Evolutionary conservation across 371 early-diverging fungal species (phyloP), one percentile per base, ranked within the genome.

Genomic region (Syncephalastrum sp.): DNA sequence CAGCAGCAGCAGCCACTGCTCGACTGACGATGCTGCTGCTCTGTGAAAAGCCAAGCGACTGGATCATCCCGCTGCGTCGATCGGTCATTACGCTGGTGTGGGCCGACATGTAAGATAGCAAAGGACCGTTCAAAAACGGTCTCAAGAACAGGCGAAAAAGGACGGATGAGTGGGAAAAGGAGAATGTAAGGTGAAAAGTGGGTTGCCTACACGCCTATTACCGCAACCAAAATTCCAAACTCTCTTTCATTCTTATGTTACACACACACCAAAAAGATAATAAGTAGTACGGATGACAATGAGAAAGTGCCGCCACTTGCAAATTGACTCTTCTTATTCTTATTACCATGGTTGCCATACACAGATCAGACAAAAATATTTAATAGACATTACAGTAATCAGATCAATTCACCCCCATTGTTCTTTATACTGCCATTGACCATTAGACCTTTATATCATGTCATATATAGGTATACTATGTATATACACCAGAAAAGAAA

Each of bases 1-100:
- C 75, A 59, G 75, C 72, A 17, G 75, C 79, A 12, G 79, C 79
- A 41, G 77, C 72, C n/a, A 72, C 74, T 2, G 74, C 74, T 47
- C 74, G 54, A 49, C 72, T 68, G 15, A 73, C 74, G 50, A 77
- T 68, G 33, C 68, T 62, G 42, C 61, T 68, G 17, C 64, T 64
- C 23, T 70, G 69, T 14, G 68, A 68, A 51, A 70, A 74, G 41
- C 67, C 67, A 45, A 71, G 61, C 15, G 71, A 69, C 47, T 66
- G 72, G 42, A 71, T 67, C 69, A 75, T 75, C 15, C 75, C 75
- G 65, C 75, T 75, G 47, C 67, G 62, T 61, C 72, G 67, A 67
- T 75, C 75, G 48, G 71, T 54, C 71, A 74, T 74, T 50, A 53
- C 17, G 57, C 16, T 21, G 17, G 59, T 52, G 41, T 50, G 47